Percentiles rank a stretch among this genome's conserved stretches.
Evolutionary conservation across 495 filamentous ascomycete species (phyloP).

Genomic region (Aspergillus mulundensis): DNA sequence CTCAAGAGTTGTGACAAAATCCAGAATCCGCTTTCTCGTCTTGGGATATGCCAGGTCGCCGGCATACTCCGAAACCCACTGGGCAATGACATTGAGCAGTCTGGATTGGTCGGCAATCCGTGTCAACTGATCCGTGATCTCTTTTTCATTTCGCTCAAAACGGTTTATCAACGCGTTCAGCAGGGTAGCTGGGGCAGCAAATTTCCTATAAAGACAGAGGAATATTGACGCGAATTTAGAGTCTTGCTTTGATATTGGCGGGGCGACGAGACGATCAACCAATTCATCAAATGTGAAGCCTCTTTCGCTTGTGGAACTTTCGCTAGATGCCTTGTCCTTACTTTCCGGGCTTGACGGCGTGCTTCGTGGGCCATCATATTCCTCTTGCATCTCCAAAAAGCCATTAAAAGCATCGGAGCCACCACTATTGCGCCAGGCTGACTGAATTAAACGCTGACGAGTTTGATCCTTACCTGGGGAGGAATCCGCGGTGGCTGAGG

Average conservation of each 20-base stretch:
- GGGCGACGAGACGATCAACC: conserved; percentile 76
- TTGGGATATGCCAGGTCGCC: conserved; percentile 85
- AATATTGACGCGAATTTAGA: conserved; percentile 82
- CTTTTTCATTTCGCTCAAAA: conserved; percentile 63
- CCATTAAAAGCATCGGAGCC: conserved; percentile 42
- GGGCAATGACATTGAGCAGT: conserved; percentile 75
- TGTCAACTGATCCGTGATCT: conserved; percentile 59
- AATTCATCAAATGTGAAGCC: conserved; percentile 82
- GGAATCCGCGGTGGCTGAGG: conserved; percentile 26
- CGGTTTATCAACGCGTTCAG: conserved; percentile 68
- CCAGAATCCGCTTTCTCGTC: conserved; percentile 63
- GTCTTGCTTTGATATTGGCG: conserved; percentile 80
- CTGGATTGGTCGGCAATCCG: conserved; percentile 76
- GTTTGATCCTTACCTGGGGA: conserved; percentile 30
- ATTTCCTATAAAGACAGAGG: conserved; percentile 91
- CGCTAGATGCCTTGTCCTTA: conserved; percentile 34
- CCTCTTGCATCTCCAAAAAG: conserved; percentile 47
- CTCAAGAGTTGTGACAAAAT: conserved; percentile 66
- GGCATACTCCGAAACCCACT: conserved; percentile 87
- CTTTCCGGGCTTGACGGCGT: conserved; percentile 30
- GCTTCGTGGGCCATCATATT: conserved; percentile 33
- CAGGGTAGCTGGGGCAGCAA: conserved; percentile 74
- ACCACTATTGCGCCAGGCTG: conserved; percentile 40
- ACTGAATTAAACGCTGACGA: conserved; percentile 34
- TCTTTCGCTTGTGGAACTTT: conserved; percentile 37